Conservation (phyloP, 2,329 filamentous ascomycete genomes). For the Zasmidium cellare region DNA sequence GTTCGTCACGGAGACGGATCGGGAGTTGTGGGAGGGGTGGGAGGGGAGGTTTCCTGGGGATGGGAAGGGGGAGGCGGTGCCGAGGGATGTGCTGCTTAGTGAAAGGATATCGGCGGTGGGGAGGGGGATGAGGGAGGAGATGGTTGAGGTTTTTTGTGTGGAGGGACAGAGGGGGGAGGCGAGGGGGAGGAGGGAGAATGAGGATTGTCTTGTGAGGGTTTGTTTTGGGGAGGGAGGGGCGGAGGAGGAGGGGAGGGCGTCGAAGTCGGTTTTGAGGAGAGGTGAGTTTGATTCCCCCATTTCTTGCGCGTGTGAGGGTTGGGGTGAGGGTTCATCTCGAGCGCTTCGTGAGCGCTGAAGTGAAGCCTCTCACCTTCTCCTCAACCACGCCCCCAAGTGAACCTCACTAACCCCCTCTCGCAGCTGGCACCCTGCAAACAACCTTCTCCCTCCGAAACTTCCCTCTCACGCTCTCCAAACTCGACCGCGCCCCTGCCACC, state of each 20-base stretch:
- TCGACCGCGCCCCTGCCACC: no score
- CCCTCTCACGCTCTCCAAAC: no score
- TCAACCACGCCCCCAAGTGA: no score
- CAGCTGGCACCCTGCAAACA: no score
- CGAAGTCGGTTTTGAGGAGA: constrained; percentile 26
- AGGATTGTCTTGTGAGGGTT: constrained; percentile 50
- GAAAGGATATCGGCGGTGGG: constrained; percentile 2
- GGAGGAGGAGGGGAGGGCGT: constrained; percentile 14
- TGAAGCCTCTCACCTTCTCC: no score
- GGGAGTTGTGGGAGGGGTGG: background rate
- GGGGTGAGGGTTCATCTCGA: no score
- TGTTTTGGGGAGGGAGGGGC: constrained; percentile 45
- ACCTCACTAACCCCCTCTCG: no score
- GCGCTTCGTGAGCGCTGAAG: no score
- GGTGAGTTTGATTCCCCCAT: background rate
- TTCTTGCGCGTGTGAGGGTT: no score
- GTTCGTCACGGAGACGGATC: background rate
- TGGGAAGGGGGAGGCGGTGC: background rate
- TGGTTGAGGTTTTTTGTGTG: constrained; percentile 14
- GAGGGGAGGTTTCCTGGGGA: background rate
- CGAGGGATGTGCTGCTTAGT: background rate
- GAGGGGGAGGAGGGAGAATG: constrained; percentile 6
- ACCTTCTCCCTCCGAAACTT: no score
- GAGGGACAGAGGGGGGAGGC: constrained; percentile 2
- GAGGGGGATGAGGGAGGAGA: constrained; percentile 1